Evolutionary conservation across 768 basidiomycete species (phyloP).

Genomic region (Ramaria rubella): DNA sequence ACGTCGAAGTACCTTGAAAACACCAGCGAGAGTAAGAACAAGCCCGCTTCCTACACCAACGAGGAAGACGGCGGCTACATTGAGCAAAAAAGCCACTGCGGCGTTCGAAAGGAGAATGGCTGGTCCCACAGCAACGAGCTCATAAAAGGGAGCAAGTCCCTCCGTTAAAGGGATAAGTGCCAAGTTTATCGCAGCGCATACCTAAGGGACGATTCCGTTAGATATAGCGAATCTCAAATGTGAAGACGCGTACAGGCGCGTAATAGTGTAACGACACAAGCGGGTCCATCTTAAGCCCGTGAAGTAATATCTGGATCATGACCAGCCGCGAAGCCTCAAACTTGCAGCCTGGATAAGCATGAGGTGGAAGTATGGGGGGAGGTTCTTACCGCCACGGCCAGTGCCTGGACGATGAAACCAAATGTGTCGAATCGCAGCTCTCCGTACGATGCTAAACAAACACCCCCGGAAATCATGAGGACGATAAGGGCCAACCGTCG

Average conservation of each 20-base stretch:
- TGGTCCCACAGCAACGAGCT: constrained; percentile 57
- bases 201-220: constrained; percentile 19
- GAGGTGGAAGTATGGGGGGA: not conserved
- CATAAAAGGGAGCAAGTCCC: constrained; percentile 80
- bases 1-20: constrained; percentile 61
- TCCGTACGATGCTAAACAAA: constrained; percentile 83
- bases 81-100: constrained; percentile 77
- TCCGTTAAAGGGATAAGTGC: constrained; percentile 87
- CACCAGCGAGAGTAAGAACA: constrained; percentile 87
- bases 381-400: constrained; percentile 70
- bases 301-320: constrained; percentile 91
- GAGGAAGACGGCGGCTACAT: constrained; percentile 91
- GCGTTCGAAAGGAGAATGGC: constrained; percentile 79
- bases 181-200: constrained; percentile 88
- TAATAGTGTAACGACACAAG: constrained; percentile 94
- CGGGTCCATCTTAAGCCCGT: constrained; percentile 97
- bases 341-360: constrained; percentile 27
- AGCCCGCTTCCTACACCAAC: constrained; percentile 84
- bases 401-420: constrained; percentile 83
- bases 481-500: constrained; percentile 77
- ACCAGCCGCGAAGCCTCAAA: constrained; percentile 94
- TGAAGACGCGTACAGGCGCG: constrained; percentile 51
- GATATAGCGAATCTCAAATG: constrained; percentile 2
- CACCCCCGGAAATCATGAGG: constrained; percentile 83
- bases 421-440: constrained; percentile 80